Base-by-base conservation (phyloP, 2,329 filamentous ascomycete genomes). In the Colletotrichum sp. region DNA sequence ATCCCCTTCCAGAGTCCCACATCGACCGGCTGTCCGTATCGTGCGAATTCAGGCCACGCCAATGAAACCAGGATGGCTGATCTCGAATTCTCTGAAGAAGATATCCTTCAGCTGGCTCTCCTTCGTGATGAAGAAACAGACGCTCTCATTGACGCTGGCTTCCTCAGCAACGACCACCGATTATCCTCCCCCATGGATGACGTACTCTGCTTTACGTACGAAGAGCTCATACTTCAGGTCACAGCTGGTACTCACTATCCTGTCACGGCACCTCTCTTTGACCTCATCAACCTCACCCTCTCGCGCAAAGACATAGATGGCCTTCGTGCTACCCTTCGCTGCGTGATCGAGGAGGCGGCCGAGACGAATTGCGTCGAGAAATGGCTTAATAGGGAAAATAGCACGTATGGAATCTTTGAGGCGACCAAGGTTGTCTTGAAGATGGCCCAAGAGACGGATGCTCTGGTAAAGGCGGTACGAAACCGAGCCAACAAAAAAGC, bases 71-170 rank as follows among this genome's bases (percentile, higher is more conserved):
- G 6, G 16, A 65, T 65, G 62, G 22, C 62, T 48, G 62, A 48
- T 65, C 62, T 48, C 36, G 36, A 60, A n/a, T 77, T 77, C 64
- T 69, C 66, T 36, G 80, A 81, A 8, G 80, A 82, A n/a, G 80
- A 82, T 24, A 77, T 80, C 28, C 60, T 80, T 69, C 78, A 82
- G 73, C 75, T 82, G 39, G 78, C 79, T 13, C 76, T 82, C 13
- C 73, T 82, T 18, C 80, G 80, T 13, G 80, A 82, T 68, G 80
- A 82, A 22, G 82, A 82, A 52, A 78, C 78, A 7, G 81, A 83
- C 57, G 75, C 77, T 26, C 78, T 83, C 28, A 79, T 82, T 13
- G 68, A 77, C 10, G 77, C 75, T 26, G 79, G 78, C 10, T 69
- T 82, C 18, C 57, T 82, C 32, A 65, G 59, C 60, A 68, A 79